Base-by-base conservation (phyloP, 2,329 filamentous ascomycete species). In the Pseudocercospora cruenta region DNA sequence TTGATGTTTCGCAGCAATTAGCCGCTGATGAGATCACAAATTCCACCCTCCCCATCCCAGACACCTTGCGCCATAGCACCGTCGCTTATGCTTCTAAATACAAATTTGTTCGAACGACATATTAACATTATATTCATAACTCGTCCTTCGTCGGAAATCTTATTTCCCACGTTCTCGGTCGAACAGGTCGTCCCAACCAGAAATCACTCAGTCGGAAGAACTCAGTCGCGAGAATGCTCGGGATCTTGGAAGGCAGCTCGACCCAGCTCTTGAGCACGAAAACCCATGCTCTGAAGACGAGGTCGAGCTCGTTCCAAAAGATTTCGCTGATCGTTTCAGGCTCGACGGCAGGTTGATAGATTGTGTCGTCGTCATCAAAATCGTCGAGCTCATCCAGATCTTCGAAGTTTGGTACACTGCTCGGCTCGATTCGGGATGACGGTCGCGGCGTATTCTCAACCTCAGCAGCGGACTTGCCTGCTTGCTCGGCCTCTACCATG, bases 231-330 rank as follows among this genome's bases (percentile, higher is more conserved):
- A 82, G 67, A 51, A 91, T 87, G 60, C 82, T 79, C 62, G 68
- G 70, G 7, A 75, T 58, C 60, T 67, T 71, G 62, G 69, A 60
- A n/a, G 76, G 72, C 49, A 73, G 47, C 14, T 83, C 80, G 5
- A 88, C 62, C 92, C 93, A 99, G 66, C 87, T 86, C 70, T 78
- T 84, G 8, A 95, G 24, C 1, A 98, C 88, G 72, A 89, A 87
- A 71, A 86, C 85, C 57, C 87, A 82, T 0, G 88, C 89, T 65
- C 84, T 82, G 74, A 83, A 86, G 12, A 97, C 84, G 16, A 88
- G 80, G 4, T 80, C 78, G 31, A 90, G 78, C 78, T 98, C 94
- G 0, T 84, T 78, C 70, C 83, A 81, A 68, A 94, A 83, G 6
- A 83, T 80, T 22, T 93, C 88, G 57, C 77, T 76, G 0, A 90